Conservation (phyloP, 495 filamentous ascomycete species). For the Penicillium herquei region DNA sequence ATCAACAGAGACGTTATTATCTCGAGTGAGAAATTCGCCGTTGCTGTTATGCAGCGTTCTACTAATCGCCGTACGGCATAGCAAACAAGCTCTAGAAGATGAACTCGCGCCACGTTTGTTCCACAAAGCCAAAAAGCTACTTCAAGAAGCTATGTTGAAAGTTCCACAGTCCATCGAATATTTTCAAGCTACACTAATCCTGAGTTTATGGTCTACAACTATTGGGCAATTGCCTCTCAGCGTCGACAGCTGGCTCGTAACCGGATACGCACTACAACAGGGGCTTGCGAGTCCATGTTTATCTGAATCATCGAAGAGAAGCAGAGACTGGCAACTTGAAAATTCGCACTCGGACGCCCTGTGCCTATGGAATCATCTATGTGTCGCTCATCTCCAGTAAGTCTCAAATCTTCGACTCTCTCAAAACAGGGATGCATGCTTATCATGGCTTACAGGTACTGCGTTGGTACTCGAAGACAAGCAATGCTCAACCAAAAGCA, state of each 20-base stretch:
- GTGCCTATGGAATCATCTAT: slow-evolving; percentile 5
- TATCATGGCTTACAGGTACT: neutral
- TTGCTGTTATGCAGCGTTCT: slow-evolving; percentile 3
- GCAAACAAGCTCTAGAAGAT: slow-evolving; percentile 1
- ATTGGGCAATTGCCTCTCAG: slow-evolving; percentile 3
- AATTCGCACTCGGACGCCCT: neutral
- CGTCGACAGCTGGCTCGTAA: slow-evolving; percentile 5
- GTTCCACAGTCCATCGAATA: slow-evolving; percentile 1
- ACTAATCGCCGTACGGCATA: slow-evolving; percentile 3
- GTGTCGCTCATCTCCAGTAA: slow-evolving; percentile 6
- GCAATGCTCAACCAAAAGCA: slow-evolving; percentile 1
- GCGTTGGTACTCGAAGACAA: slow-evolving; percentile 1
- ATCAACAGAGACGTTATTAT: neutral
- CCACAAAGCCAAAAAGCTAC: neutral
- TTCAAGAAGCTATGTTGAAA: neutral
- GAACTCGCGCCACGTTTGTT: slow-evolving; percentile 2
- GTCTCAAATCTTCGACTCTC: neutral
- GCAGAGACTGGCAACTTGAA: neutral
- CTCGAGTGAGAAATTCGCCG: slow-evolving; percentile 3
- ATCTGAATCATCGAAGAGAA: neutral
- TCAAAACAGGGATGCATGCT: neutral
- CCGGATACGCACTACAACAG: slow-evolving; percentile 4
- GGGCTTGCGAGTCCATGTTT: slow-evolving; percentile 1
- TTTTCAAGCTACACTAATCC: slow-evolving; percentile 1
- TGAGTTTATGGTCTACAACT: slow-evolving; percentile 7